Evolutionary conservation across 352 stramenopile species (phyloP), one percentile per base, ranked within the genome.

Genomic region (Globisporangium nodosum): DNA sequence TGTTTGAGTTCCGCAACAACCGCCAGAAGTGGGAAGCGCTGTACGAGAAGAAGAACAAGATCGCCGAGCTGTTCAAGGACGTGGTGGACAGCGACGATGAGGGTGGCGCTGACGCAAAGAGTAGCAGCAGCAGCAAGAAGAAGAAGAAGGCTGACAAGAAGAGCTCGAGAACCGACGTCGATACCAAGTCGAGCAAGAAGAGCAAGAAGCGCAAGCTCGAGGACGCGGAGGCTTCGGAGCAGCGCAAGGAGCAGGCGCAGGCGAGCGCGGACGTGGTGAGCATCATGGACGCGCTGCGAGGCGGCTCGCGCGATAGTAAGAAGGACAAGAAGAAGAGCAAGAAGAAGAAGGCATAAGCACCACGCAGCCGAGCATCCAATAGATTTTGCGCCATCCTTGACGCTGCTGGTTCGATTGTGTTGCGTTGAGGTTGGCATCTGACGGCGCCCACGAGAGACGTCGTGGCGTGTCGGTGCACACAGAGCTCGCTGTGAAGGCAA

Each of bases 41-140:
- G 20, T 87, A 90, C 56, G 76, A 79, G 45, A 92, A 92, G 69
- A 77, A 93, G 58, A 61, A 78, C 66, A 93, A 93, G 69, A 88
- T 93, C 30, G 71, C 70, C 13, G 76, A 89, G 27, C 52, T 92
- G 40, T 93, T 93, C 53, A 88, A 86, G 61, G 83, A 90, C 60
- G 62, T 92, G 3, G 70, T 88, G 27, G 66, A 78, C 24, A 60
- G 69, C 16, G 56, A 65, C n/a, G 58, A 74, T 5, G 63, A 74
- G 13, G 50, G 11, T 35, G 37, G n/a, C 35, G 20, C 40, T 11
- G 35, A 56, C 12, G 50, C 8, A 5, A 61, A 42, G 15, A 21
- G 42, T 21, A 33, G 18, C 24, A 33, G 30, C 30, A 62, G 51
- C 37, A 62, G 51, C 27, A 61, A 27, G 51, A 59, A 24, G 18